Base-by-base conservation (phyloP, 176 grass and related monocot species). In the Aegilops speltoides region DNA sequence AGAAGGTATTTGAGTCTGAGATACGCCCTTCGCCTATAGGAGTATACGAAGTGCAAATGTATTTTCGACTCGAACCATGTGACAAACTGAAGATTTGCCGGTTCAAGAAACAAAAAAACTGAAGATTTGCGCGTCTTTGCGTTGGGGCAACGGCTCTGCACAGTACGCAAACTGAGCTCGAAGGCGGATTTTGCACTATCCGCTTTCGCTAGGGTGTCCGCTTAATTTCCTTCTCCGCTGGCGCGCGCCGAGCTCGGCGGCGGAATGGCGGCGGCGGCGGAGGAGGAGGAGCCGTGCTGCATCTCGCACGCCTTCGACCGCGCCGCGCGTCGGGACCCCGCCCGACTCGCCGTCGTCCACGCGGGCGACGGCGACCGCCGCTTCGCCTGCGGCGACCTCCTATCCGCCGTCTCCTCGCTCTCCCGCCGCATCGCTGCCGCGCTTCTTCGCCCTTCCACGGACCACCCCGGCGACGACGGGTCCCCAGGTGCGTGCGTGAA, bases 281-380 rank as follows among this genome's bases (percentile, higher is more conserved):
- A 10, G 37, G 54, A 0, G 13, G 45, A 50, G 4, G 48, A 17
- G 48, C 48, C 1, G 48, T 52, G 91, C 78, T 94, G 96, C 88
- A 92, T 98, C 78, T 92, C 96, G 23, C 96, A 98, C 79, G 86
- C 56, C 70, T 98, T 98, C 86, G 61, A 87, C 43, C 68, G 79
- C 36, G 81, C 83, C 22, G 91, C 86, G 5, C 84, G 76, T 50
- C 69, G 22, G 25, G 61, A 95, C 11, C 78, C 86, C 11, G 62
- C 2, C 9, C 56, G 57, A 3, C 60, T 87, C 9, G 86, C 91
- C n/a, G 20, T 92, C 64, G 33, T 95, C 81, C 91, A 95, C 16
- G 45, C 92, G 8, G 64, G 15, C 12, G 48, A 77, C 74, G 76
- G 84, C 83, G 79, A 63, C 36, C 84, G 59, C 66, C 76, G 60